Evolutionary conservation across 1,139 yeast species (phyloP), one percentile per base, ranked within the genome.

Genomic region (Pichia cactophila): DNA sequence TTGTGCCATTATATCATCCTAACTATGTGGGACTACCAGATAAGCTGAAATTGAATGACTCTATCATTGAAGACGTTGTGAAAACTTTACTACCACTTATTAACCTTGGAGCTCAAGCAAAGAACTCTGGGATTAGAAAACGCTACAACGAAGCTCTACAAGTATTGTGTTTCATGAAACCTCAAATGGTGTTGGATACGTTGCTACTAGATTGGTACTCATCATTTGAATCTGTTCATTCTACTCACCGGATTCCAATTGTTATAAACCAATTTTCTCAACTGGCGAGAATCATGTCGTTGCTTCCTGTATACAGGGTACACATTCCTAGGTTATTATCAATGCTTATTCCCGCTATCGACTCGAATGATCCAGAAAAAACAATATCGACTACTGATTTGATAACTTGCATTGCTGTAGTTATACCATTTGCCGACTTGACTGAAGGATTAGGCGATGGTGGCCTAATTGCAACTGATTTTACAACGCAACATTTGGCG

Each of bases 331-430:
- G 95, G 50, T 70, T 92, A 23, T 63, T 90, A 40, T 78, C 81
- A 46, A 73, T 87, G 63, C 71, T 85, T 0, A 66, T 90, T 14
- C 87, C 90, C 0, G 96, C 95, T 26, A 81, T 92, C 43, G 97
- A 92, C 63, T 80, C 94, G 0, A 92, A 90, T 64, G 98, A 92
- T 66, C 73, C 89, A 48, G 76, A 73, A 29, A 81, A 90, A 61
- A 83, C 96, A 0, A 72, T 83, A 35, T 75, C 79, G 47, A 79
- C 96, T 0, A 69, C 90, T 46, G 80, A 83, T 54, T 77, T 86
- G 26, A 75, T 92, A 54, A 83, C 88, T 12, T 75, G 87, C 0
- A 77, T 85, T 33, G 83, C 90, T 0, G 73, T 84, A 14, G 84
- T 81, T 54, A 78, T 86, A 4, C 97, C 97, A 1, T 73, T 89